Conservation (phyloP, 768 basidiomycete species). For the Chlorophyllum brunneum region DNA sequence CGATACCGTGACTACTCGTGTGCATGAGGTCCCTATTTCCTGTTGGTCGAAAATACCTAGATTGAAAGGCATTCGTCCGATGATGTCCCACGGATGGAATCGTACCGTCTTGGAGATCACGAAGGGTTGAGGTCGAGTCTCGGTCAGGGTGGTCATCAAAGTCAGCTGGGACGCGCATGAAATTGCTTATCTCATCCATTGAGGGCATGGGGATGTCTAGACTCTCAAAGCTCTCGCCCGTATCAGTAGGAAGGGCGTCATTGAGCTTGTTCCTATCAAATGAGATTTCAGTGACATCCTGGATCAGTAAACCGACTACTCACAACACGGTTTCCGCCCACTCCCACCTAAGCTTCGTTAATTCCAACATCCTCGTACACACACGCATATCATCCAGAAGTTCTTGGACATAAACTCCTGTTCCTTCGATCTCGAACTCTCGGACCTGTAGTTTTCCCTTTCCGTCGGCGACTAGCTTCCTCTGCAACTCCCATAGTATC, state of each 20-base stretch:
- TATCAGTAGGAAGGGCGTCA: constrained; percentile 4
- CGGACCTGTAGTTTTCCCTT: constrained; percentile 12
- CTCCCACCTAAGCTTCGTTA: constrained; percentile 30
- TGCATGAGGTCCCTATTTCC: too few relatives aligned
- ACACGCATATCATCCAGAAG: constrained; percentile 33
- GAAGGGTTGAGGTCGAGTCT: background rate
- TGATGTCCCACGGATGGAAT: too few relatives aligned
- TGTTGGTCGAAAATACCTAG: too few relatives aligned
- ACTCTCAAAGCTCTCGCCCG: background rate
- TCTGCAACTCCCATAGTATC: constrained; percentile 54
- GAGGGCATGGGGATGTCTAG: constrained; percentile 3
- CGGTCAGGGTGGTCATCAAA: background rate
- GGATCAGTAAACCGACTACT: constrained; percentile 15
- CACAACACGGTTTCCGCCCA: constrained; percentile 28
- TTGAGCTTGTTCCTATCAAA: constrained; percentile 1
- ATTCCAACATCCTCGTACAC: constrained; percentile 43
- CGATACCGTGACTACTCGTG: too few relatives aligned
- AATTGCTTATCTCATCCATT: background rate
- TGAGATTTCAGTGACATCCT: background rate
- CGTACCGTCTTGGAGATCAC: too few relatives aligned
- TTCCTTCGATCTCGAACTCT: constrained; percentile 2
- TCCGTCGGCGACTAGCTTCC: constrained; percentile 25
- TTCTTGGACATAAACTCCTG: constrained; percentile 18
- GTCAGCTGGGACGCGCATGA: background rate
- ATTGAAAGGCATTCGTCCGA: too few relatives aligned